Evolutionary conservation across 352 stramenopile genomes (phyloP).

Genomic region (Globisporangium cystogenes): DNA sequence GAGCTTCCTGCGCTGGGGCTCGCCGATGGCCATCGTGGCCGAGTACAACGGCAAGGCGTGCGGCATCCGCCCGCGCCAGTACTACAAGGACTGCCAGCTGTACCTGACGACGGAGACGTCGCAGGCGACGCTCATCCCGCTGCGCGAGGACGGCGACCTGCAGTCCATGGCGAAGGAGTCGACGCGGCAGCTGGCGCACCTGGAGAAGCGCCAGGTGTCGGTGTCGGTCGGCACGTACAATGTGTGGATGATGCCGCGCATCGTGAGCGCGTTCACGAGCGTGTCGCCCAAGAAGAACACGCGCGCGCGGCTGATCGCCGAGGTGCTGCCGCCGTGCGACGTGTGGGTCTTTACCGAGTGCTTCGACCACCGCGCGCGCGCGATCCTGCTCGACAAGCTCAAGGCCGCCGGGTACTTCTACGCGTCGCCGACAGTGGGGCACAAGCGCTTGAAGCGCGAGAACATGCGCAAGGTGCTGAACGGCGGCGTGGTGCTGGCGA

Average conservation of each 20-base stretch:
- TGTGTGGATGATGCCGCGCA: slow-evolving; percentile 81
- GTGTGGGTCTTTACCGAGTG: slow-evolving; percentile 77
- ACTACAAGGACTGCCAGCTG: slow-evolving; percentile 72
- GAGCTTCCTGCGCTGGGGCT: slow-evolving; percentile 53
- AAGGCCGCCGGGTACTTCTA: slow-evolving; percentile 62
- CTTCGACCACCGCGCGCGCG: slow-evolving; percentile 69
- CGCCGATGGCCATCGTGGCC: slow-evolving; percentile 54
- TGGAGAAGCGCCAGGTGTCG: slow-evolving; percentile 49
- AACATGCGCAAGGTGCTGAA: slow-evolving; percentile 75
- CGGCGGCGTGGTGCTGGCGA: slow-evolving; percentile 59
- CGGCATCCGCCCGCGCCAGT: slow-evolving; percentile 59
- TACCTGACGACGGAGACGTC: slow-evolving; percentile 68
- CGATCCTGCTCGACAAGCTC: slow-evolving; percentile 58
- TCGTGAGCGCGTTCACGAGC: slow-evolving; percentile 65
- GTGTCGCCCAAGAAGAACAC: slow-evolving; percentile 76
- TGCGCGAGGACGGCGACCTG: slow-evolving; percentile 59
- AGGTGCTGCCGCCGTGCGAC: slow-evolving; percentile 59
- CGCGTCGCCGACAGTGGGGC: slow-evolving; percentile 62
- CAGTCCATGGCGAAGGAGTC: slow-evolving; percentile 70
- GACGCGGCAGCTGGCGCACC: slow-evolving; percentile 47
- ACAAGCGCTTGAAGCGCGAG: slow-evolving; percentile 53
- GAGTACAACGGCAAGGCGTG: slow-evolving; percentile 48
- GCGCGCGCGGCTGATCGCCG: slow-evolving; percentile 59
- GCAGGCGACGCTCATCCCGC: slow-evolving; percentile 51
- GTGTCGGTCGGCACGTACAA: slow-evolving; percentile 73